phyloP scores from a whole-genome alignment of 108 stramenopile genomes.

The Stephanodiscus triporus region DNA sequence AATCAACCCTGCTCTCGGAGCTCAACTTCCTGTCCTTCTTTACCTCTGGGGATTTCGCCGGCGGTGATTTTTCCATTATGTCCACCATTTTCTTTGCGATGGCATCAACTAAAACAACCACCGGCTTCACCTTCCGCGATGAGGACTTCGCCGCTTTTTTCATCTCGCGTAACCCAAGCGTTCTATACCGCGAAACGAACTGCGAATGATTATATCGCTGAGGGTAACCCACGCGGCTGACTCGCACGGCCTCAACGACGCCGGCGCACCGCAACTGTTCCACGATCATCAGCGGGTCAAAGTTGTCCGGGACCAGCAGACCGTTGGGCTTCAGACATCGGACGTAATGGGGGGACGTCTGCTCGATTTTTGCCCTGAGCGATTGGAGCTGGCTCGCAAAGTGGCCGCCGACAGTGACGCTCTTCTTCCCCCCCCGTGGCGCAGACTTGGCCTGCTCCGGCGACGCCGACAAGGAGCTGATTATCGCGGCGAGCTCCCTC shows the following conservation, averaged over 20 bases:
- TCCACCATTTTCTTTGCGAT: slow-evolving; percentile 34
- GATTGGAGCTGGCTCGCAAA: slow-evolving; percentile 66
- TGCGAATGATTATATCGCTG: slow-evolving; percentile 54
- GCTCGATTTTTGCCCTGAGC: slow-evolving; percentile 59
- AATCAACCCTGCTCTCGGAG: slow-evolving; percentile 15
- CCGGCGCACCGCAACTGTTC: slow-evolving; percentile 81
- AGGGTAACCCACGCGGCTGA: slow-evolving; percentile 73
- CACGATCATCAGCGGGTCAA: slow-evolving; percentile 60
- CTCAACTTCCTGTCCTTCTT: slow-evolving; percentile 16
- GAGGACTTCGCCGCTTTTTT: slow-evolving; percentile 49
- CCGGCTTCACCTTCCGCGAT: slow-evolving; percentile 51
- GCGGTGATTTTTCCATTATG: background rate
- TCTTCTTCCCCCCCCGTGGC: slow-evolving; percentile 36
- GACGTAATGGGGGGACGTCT: slow-evolving; percentile 74
- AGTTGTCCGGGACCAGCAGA: slow-evolving; percentile 51
- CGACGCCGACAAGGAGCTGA: slow-evolving; percentile 36
- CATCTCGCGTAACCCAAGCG: slow-evolving; percentile 42
- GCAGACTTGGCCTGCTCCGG: slow-evolving; percentile 18
- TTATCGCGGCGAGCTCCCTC: slow-evolving; percentile 49
- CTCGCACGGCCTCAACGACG: slow-evolving; percentile 71
- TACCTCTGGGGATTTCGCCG: background rate
- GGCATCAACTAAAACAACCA: slow-evolving; percentile 46
- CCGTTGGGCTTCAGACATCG: slow-evolving; percentile 88
- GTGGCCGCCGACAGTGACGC: slow-evolving; percentile 63
- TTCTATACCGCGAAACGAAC: slow-evolving; percentile 57